Evolutionary conservation across 2,329 filamentous ascomycete species (phyloP).

Genomic region (Cytospora schulzeri): DNA sequence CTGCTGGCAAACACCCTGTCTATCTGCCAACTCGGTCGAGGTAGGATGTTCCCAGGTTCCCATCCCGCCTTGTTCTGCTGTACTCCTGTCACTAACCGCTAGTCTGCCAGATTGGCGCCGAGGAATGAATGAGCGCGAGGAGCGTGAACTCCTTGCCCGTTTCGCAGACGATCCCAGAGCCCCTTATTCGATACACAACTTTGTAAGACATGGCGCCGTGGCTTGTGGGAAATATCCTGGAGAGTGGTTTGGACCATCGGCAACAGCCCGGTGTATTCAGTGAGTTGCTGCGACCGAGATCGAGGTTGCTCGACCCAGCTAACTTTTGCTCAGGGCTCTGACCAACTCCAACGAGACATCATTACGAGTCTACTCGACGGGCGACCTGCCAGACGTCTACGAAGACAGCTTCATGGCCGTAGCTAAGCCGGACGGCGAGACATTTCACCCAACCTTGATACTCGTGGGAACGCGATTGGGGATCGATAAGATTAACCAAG

Average conservation of each 20-base stretch:
- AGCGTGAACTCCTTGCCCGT: conserved; percentile 72
- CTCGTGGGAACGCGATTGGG: conserved; percentile 87
- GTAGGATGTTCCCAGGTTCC: conserved; percentile 49
- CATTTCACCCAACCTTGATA: conserved; percentile 82
- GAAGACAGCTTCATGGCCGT: conserved; percentile 83
- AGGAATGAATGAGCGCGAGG: conserved; percentile 57
- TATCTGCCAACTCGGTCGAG: conserved; percentile 74
- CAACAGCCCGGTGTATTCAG: conserved; percentile 92
- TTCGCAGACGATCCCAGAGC: conserved; percentile 88
- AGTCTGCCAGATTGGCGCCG: conserved; percentile 69
- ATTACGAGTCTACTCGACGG: conserved; percentile 84
- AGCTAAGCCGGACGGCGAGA: conserved; percentile 66
- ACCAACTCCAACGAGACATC: conserved; percentile 65
- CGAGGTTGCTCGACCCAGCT: background rate
- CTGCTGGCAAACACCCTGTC: conserved; percentile 84
- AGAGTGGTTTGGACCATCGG: conserved; percentile 98
- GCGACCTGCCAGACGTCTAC: conserved; percentile 89
- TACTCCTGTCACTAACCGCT: background rate
- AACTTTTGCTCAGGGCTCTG: conserved; percentile 62
- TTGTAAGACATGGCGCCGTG: conserved; percentile 83
- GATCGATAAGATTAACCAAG: conserved; percentile 90
- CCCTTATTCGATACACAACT: conserved; percentile 92
- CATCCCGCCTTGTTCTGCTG: background rate
- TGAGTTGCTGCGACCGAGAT: conserved; percentile 46
- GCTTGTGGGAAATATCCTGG: conserved; percentile 93